Percentiles rank a stretch among this genome's conserved stretches.
These are phyloP conservation scores for Chalaropsis thielavioides DNA, from an alignment of 2,329 filamentous ascomycete species.

Conservation along the genomic window DNA sequence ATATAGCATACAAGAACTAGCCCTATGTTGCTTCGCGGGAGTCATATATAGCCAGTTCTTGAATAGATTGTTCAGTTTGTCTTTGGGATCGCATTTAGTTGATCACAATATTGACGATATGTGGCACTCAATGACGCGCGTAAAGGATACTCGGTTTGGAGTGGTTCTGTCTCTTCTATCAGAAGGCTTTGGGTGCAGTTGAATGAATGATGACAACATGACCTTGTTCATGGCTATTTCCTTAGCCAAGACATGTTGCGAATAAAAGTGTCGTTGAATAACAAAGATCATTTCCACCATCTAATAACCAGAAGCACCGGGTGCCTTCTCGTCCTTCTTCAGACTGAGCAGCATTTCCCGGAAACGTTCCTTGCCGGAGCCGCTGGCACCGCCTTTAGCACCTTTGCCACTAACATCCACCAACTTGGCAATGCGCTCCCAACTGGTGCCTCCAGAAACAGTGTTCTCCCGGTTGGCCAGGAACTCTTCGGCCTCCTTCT, in stretches of 20 bases:
- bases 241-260: neutral
- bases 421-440: slow-evolving; percentile 94
- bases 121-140: neutral
- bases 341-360: slow-evolving; percentile 75
- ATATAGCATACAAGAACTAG: neutral
- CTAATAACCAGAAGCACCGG: slow-evolving; percentile 50
- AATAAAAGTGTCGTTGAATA: slow-evolving; percentile 2
- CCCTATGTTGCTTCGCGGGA: neutral
- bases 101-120: neutral
- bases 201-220: too few species aligned
- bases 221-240: too few species aligned
- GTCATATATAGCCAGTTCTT: neutral
- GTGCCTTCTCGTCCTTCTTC: slow-evolving; percentile 83
- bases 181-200: too few species aligned
- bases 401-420: slow-evolving; percentile 97
- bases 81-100: neutral
- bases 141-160: too few species aligned
- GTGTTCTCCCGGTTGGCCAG: slow-evolving; percentile 80
- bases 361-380: slow-evolving; percentile 92
- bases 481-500: slow-evolving; percentile 87
- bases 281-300: neutral
- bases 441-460: slow-evolving; percentile 86
- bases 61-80: neutral
- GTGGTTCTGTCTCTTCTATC: neutral
- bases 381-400: slow-evolving; percentile 66